Base-by-base conservation (phyloP, 2,329 filamentous ascomycete genomes). In the Xylariaceae sp. region DNA sequence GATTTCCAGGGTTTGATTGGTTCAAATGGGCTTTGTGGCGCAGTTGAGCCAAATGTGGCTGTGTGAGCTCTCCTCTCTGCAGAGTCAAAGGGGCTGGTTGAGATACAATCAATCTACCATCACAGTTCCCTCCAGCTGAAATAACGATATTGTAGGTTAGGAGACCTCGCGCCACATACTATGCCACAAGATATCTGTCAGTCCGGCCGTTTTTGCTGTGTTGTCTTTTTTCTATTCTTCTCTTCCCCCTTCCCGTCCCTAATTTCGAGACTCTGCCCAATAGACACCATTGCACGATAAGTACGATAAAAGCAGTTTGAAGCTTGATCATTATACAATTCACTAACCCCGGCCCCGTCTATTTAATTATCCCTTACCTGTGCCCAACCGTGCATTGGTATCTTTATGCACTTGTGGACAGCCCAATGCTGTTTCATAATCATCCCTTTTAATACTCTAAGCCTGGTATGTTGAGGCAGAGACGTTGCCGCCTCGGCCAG, bases 381-480 rank as follows among this genome's bases (percentile, higher is more conserved):
- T 48, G 45, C 47, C 35, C 40, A 41, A 36, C 37, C 38, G 28
- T 21, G 39, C 41, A 41, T 46, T 15, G 38, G 23, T 42, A 40
- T 35, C 31, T 36, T 47, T 42, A 40, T 40, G 31, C 46, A 39
- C 40, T 39, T 41, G 36, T 38, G 35, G 31, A 31, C 37, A 24
- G 21, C 27, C 27, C 15, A 11, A 36, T 40, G 36, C 15, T 38
- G 31, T 35, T 32, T 36, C 37, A 27, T 33, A 27, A 34, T 39
- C 24, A 14, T n/a, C 27, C 33, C 21, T 34, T 31, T 41, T 18
- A 13, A 16, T 23, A 43, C 34, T 29, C 56, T 94, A 97, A 75
- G 87, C 92, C 71, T 88, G 85, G 78, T 98, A 98, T 56, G 89
- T 97, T 36, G 89, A 95, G 59, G 92, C 92, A 56, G 88, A 95